Evolutionary conservation across 129 eudicot genomes (phyloP), one percentile per base, ranked within the genome.

Genomic region (Flaveria robusta): DNA sequence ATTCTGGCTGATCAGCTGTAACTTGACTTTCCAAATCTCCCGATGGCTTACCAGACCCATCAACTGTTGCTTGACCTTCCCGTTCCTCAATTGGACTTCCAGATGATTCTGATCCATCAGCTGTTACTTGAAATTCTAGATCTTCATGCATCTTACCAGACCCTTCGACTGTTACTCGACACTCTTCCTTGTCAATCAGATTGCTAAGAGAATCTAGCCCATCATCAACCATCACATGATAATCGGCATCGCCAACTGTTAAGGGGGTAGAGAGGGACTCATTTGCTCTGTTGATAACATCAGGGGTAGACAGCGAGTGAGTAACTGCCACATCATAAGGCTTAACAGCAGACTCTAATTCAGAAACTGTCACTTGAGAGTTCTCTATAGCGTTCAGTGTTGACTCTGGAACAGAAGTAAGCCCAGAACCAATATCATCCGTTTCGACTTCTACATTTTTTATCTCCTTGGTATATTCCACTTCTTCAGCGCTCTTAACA

Each of bases 21-120:
- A 41, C 68, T 79, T 79, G 69, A 54, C 74, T 24, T 45, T 29
- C 69, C 51, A 65, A 41, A 73, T 56, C 62, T 65, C 66, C 79
- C 39, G 72, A 72, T 42, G 78, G 83, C 59, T 79, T 72, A 72
- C 27, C 69, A 65, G 79, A 27, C 49, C 11, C 59, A 16, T 62
- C 82, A 70, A 18, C 77, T 43, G 43, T 70, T 47, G 41, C 71
- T 22, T 71, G 72, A 49, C 37, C 71, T 62, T 78, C 77, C 72
- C 2, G 65, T 60, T 46, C 77, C 43, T 70, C 20, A 26, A 71
- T 16, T 70, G 62, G 52, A 78, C 62, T 59, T 70, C 16, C 63
- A 59, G 76, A 62, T 43, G 39, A 45, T 70, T 70, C 77, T 47
- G 64, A 70, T 37, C 16, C 54, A 7, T 71, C 66, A 60, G 55